phyloP scores from a whole-genome alignment of 176 grass and related monocot genomes.

The Avena insularis region DNA sequence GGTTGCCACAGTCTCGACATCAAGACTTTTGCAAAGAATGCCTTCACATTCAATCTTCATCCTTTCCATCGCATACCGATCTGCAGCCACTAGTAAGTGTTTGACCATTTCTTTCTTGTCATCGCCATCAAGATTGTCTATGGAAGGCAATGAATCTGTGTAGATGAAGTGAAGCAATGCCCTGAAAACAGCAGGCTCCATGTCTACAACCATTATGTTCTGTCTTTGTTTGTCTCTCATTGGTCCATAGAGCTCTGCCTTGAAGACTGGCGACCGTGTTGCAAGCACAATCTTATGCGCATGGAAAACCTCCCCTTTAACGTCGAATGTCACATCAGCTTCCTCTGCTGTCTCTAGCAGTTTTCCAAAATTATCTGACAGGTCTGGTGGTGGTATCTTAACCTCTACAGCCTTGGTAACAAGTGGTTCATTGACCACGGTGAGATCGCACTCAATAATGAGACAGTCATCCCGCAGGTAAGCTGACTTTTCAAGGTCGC shows the following conservation, averaged over 20 bases:
- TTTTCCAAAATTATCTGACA: neutral
- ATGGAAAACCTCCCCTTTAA: neutral
- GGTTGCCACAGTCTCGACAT: neutral
- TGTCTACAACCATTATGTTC: neutral
- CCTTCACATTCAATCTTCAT: neutral
- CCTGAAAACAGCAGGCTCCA: neutral
- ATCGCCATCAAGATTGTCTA: neutral
- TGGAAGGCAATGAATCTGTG: neutral
- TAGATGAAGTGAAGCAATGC: neutral
- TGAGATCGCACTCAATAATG: neutral
- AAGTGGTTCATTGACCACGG: neutral
- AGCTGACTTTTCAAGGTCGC: neutral
- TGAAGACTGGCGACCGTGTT: neutral
- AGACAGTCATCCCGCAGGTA: neutral
- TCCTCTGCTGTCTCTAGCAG: neutral
- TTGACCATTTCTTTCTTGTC: neutral
- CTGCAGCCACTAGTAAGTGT: neutral
- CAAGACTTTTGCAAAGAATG: neutral
- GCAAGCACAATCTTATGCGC: neutral
- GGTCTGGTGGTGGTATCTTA: neutral
- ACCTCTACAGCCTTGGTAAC: neutral
- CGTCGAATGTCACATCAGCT: neutral
- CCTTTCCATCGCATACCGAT: neutral
- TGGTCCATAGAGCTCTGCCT: neutral
- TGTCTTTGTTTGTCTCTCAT: neutral